Conservation (phyloP, 371 early-diverging fungal genomes). For the Mucor velutinosus region DNA sequence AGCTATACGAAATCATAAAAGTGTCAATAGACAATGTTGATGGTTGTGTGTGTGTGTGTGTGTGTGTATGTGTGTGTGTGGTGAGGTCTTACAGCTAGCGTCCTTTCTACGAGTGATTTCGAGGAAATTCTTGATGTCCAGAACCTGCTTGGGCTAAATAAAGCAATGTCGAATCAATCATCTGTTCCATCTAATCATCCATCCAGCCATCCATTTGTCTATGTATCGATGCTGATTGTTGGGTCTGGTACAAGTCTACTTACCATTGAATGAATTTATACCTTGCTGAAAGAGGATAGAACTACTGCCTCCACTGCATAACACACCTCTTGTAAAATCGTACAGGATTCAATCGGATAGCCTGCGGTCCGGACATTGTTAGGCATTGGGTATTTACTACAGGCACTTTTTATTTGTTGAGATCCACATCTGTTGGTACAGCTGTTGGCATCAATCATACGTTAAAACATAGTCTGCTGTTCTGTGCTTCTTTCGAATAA, state of each 20-base stretch:
- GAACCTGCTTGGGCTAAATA: conserved; percentile 88
- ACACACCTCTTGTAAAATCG: conserved; percentile 3
- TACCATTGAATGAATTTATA: conserved; percentile 23
- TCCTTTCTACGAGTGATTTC: conserved; percentile 91
- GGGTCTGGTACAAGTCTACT: background rate
- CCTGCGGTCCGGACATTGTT: background rate
- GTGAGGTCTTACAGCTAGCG: conserved; percentile 69
- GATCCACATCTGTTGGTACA: too few relatives aligned
- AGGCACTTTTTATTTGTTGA: too few relatives aligned
- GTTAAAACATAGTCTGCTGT: too few relatives aligned
- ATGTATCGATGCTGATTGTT: background rate
- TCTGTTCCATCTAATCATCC: background rate
- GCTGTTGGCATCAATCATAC: too few relatives aligned
- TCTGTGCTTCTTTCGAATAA: too few relatives aligned
- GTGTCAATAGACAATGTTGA: background rate
- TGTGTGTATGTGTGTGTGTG: too few relatives aligned
- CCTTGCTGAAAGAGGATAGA: conserved; percentile 22
- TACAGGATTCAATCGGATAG: background rate
- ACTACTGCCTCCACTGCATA: conserved; percentile 9
- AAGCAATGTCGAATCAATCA: background rate
- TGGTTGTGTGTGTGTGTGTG: background rate
- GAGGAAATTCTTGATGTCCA: conserved; percentile 95
- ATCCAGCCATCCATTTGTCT: background rate
- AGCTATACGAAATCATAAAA: conserved; percentile 42
- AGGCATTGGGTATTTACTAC: too few relatives aligned